Evolutionary conservation across 495 filamentous ascomycete species (phyloP), one percentile per base, ranked within the genome.

Genomic region (Penicillium lagena): DNA sequence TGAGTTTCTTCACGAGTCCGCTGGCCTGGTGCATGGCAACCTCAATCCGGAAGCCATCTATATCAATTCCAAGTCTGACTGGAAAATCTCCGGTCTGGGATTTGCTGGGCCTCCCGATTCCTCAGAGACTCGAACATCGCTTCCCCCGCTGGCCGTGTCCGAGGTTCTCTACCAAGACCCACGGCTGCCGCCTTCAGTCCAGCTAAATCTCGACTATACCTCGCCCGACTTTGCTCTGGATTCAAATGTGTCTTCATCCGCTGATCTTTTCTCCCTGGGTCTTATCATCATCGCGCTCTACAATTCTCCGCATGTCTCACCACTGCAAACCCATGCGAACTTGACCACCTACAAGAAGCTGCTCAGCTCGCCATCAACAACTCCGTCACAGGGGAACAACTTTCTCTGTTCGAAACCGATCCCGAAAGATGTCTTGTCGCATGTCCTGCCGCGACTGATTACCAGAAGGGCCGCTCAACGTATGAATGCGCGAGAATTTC

Each of bases 1-100:
- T 17, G 90, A 98, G 66, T 98, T 98, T 54, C 70, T 98, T 13
- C 93, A 98, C 55, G 93, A 97, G 60, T 96, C 91, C 58, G 93
- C 93, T 27, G 89, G 87, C 1, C 72, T 97, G 17, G 87, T 97
- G 2, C 93, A 98, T 63, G 87, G 84, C 14, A 98, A 98, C 57
- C 67, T 98, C 45, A 97, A 90, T 1, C 94, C 93, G 0, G 93
- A 98, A 41, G 88, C 90, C n/a, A 81, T 98, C 37, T 84, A 91
- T 43, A 76, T 98, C 55, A 98, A 98, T 68, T 81, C 86, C 12
- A 98, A 98, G 78, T 95, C 90, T 7, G 93, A 98, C 64, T 98
- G 93, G 93, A 98, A 98, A 60, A 87, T 98, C 40, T 89, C 88
- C 42, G 91, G 90, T 29, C 73, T 98, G 36, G 79, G 83, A n/a